Conservation (phyloP, 768 basidiomycete genomes). For the Coprinellus aureogranulatus region DNA sequence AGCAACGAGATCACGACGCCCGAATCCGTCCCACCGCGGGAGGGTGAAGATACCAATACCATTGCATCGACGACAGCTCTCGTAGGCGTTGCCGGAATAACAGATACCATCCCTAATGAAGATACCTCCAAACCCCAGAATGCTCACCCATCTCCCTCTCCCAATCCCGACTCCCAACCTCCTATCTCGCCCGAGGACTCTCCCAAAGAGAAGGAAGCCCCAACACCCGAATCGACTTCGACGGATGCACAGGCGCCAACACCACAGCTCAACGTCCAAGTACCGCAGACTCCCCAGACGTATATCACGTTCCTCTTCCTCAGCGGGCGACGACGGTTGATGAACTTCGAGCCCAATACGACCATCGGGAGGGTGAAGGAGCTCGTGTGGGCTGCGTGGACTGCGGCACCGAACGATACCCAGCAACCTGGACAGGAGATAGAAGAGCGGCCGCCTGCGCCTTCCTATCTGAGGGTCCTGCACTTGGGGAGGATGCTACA, state of each 20-base stretch:
- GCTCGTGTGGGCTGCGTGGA: slow-evolving; percentile 82
- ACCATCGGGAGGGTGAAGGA: slow-evolving; percentile 80
- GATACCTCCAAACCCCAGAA: no score
- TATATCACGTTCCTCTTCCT: slow-evolving; percentile 71
- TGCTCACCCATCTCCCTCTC: not conserved
- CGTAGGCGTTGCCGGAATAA: no score
- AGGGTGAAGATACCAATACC: no score
- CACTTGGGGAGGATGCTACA: slow-evolving; percentile 80
- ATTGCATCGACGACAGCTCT: no score
- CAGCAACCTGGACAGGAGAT: slow-evolving; percentile 50
- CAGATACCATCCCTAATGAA: no score
- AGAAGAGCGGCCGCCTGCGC: slow-evolving; percentile 73
- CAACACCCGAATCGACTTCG: not conserved
- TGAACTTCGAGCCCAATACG: slow-evolving; percentile 73
- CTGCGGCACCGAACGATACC: slow-evolving; percentile 43
- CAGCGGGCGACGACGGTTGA: slow-evolving; percentile 63
- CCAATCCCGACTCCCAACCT: not conserved
- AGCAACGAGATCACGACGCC: no score
- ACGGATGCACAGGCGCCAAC: not conserved
- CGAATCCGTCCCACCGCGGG: no score
- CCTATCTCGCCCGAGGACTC: no score
- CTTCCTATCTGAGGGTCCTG: slow-evolving; percentile 71
- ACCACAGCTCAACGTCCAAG: slow-evolving; percentile 16
- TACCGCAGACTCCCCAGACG: slow-evolving; percentile 64
- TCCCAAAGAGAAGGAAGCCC: not conserved